phyloP scores from a whole-genome alignment of 306 rosid genomes.

The Pyrus pyrifolia region DNA sequence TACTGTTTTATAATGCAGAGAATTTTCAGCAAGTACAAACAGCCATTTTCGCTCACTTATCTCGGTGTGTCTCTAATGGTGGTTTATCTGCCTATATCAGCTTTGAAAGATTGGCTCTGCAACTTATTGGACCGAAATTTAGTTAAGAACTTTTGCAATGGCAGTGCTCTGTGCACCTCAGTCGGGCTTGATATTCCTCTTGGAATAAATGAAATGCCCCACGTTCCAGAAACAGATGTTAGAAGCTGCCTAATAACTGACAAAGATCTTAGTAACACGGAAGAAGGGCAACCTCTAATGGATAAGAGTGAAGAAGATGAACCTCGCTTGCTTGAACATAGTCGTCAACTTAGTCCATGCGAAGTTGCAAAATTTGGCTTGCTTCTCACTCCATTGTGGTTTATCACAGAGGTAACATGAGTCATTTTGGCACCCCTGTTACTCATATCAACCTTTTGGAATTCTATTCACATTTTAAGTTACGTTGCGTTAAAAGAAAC shows the following conservation, averaged over 20 bases:
- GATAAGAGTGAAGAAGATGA: slow-evolving; percentile 26
- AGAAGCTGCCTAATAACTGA: slow-evolving; percentile 31
- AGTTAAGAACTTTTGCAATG: slow-evolving; percentile 15
- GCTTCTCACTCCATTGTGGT: slow-evolving; percentile 64
- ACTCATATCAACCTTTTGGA: background rate
- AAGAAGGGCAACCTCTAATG: slow-evolving; percentile 41
- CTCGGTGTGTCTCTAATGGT: slow-evolving; percentile 59
- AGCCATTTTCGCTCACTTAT: slow-evolving; percentile 67
- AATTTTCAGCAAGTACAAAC: slow-evolving; percentile 56
- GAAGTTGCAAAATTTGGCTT: slow-evolving; percentile 49
- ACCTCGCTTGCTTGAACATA: slow-evolving; percentile 23
- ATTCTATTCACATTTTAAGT: background rate
- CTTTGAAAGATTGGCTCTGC: slow-evolving; percentile 42
- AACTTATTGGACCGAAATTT: slow-evolving; percentile 14
- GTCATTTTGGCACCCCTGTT: background rate
- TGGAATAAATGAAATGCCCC: slow-evolving; percentile 21
- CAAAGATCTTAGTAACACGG: slow-evolving; percentile 34
- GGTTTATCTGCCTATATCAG: slow-evolving; percentile 49
- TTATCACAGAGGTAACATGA: slow-evolving; percentile 57
- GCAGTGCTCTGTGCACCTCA: slow-evolving; percentile 7
- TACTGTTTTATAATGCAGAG: slow-evolving; percentile 42
- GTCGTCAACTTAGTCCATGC: slow-evolving; percentile 34
- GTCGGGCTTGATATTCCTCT: slow-evolving; percentile 26
- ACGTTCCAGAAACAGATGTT: slow-evolving; percentile 10
- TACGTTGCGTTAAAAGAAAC: background rate